A percentile compares a stretch with the other conserved stretches of the same genome.
Conservation (phyloP, 2,329 filamentous ascomycete genomes). For the Fusarium albidum region DNA sequence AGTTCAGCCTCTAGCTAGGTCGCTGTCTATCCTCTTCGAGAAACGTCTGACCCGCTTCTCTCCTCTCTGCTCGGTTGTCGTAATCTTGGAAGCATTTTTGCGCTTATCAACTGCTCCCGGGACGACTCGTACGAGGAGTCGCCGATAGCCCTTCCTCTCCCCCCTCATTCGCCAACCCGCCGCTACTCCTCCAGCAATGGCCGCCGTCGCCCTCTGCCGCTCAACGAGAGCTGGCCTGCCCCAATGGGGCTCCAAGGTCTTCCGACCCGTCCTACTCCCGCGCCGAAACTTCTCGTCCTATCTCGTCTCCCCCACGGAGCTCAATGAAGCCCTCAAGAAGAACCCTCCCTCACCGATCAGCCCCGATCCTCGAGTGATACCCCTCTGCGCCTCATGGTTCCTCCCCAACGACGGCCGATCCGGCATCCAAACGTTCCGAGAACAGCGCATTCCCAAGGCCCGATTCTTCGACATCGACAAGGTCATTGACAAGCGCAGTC, state of each 20-base stretch:
- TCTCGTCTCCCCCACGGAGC: slow-evolving; percentile 84
- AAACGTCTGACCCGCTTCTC: slow-evolving; percentile 8
- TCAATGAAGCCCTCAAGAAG: slow-evolving; percentile 81
- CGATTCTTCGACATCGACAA: slow-evolving; percentile 97
- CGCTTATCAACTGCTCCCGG: slow-evolving; percentile 34
- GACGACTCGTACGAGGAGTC: slow-evolving; percentile 34
- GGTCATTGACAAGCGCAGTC: slow-evolving; percentile 84
- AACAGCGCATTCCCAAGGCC: slow-evolving; percentile 85
- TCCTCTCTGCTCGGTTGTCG: slow-evolving; percentile 13
- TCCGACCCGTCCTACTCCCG: slow-evolving; percentile 41
- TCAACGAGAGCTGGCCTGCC: slow-evolving; percentile 51
- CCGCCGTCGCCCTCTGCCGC: slow-evolving; percentile 52
- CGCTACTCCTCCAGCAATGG: slow-evolving; percentile 47
- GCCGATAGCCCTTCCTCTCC: slow-evolving; percentile 19
- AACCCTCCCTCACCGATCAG: slow-evolving; percentile 83
- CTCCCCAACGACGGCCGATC: slow-evolving; percentile 89
- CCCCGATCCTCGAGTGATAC: slow-evolving; percentile 82
- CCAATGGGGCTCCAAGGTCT: slow-evolving; percentile 46
- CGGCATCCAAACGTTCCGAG: slow-evolving; percentile 81
- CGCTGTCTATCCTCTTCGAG: slow-evolving; percentile 17
- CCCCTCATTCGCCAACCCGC: slow-evolving; percentile 15
- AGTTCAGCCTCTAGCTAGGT: slow-evolving; percentile 31
- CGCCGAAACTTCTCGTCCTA: slow-evolving; percentile 73
- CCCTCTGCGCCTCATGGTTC: slow-evolving; percentile 95
- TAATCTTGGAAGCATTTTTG: slow-evolving; percentile 15